These are phyloP conservation scores for Nicotiana obtusifolia DNA, from an alignment of 257 asterid genomes.

Conservation along the genomic window DNA sequence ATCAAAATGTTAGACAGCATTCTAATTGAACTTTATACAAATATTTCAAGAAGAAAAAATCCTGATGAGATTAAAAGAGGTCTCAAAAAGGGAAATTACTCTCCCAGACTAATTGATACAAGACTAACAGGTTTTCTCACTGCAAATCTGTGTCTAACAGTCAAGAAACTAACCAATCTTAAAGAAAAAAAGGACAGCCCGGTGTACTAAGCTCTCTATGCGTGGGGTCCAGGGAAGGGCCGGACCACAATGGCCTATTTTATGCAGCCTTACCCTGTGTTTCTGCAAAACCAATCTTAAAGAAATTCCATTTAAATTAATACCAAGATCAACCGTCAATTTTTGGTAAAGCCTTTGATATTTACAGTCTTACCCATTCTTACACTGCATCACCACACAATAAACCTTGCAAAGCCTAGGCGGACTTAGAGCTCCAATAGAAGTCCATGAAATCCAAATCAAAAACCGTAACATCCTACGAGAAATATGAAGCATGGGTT, in stretches of 20 bases:
- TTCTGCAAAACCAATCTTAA: neutral
- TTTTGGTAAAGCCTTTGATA: neutral
- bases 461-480: neutral
- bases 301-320: neutral
- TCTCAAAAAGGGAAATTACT: neutral
- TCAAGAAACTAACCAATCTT: neutral
- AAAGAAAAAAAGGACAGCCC: too few relatives aligned
- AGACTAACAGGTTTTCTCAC: neutral
- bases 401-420: neutral
- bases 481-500: neutral
- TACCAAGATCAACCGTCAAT: neutral
- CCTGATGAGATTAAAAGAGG: neutral
- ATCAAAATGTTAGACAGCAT: neutral
- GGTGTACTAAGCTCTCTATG: too few relatives aligned
- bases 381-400: neutral
- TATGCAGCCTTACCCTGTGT: too few relatives aligned
- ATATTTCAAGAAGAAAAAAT: neutral
- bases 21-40: neutral
- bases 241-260: too few relatives aligned
- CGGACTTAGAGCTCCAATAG: neutral
- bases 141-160: neutral
- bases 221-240: too few relatives aligned
- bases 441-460: neutral
- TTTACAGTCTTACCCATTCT: neutral
- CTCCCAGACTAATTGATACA: neutral